phyloP scores from a whole-genome alignment of 129 eudicot genomes.

The Flaveria robusta region DNA sequence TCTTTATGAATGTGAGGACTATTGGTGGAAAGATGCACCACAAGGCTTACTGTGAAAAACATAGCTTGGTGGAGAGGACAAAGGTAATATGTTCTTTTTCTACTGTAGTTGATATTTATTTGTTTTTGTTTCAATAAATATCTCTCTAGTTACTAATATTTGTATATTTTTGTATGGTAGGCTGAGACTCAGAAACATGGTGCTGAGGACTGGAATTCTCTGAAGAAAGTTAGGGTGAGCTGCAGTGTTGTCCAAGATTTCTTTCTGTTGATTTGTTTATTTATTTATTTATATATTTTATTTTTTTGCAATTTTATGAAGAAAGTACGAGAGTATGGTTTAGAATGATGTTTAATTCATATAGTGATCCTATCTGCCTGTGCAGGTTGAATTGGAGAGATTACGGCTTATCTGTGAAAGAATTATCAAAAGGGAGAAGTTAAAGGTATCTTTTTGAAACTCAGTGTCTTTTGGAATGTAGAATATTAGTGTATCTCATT shows the following conservation, averaged over 20 bases:
- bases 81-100: slow-evolving; percentile 46
- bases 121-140: background rate
- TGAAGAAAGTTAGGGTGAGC: slow-evolving; percentile 94
- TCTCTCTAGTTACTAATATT: slow-evolving; percentile 20
- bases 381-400: slow-evolving; percentile 95
- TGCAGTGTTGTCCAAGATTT: background rate
- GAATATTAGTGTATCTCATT: background rate
- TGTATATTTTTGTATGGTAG: slow-evolving; percentile 39
- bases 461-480: background rate
- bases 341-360: background rate
- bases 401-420: slow-evolving; percentile 96
- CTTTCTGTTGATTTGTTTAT: background rate
- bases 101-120: background rate
- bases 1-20: slow-evolving; percentile 64
- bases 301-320: background rate
- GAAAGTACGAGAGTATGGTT: background rate
- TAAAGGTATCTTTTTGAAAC: slow-evolving; percentile 58
- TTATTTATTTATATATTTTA: background rate
- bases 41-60: slow-evolving; percentile 93
- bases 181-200: slow-evolving; percentile 86
- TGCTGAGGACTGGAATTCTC: slow-evolving; percentile 72
- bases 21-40: slow-evolving; percentile 84
- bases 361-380: background rate
- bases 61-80: slow-evolving; percentile 75
- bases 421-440: slow-evolving; percentile 81